Conservation (phyloP, 2,329 filamentous ascomycete species). For the Ophioceras dolichostomum region DNA sequence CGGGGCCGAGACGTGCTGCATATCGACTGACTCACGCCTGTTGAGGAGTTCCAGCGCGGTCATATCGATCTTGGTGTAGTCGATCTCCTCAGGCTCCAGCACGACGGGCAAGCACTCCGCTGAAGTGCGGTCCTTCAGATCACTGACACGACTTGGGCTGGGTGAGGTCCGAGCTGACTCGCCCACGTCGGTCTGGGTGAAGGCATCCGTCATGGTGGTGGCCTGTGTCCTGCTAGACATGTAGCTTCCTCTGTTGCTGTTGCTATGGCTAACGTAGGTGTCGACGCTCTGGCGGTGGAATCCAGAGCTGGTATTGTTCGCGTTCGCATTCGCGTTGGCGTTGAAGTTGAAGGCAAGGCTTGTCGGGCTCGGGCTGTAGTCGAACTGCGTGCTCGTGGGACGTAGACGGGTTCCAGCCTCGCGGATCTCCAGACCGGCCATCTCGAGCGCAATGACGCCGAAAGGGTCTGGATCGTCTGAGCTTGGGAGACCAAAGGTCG, state of each 20-base stretch:
- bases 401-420: conserved; percentile 72
- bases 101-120: conserved; percentile 26
- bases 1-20: too few species aligned
- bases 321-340: conserved; percentile 35
- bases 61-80: conserved; percentile 47
- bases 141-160: conserved; percentile 40
- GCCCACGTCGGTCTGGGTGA: conserved; percentile 46
- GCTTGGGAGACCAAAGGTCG: conserved; percentile 63
- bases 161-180: conserved; percentile 40
- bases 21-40: conserved; percentile 13
- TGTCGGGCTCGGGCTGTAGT: conserved; percentile 63
- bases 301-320: too few species aligned
- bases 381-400: conserved; percentile 69
- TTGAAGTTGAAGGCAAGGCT: conserved; percentile 50
- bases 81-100: conserved; percentile 36
- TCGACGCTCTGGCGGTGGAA: conserved; percentile 63
- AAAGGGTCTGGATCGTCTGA: conserved; percentile 81
- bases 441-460: conserved; percentile 80
- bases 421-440: conserved; percentile 77
- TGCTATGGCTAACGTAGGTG: conserved; percentile 43
- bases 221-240: conserved; percentile 60
- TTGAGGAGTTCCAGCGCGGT: conserved; percentile 34
- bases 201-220: conserved; percentile 58
- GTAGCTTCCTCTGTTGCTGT: conserved; percentile 62
- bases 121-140: conserved; percentile 29